Conservation (phyloP, 176 grass and related monocot species). For the Rhipidocladum racemiflorum region DNA sequence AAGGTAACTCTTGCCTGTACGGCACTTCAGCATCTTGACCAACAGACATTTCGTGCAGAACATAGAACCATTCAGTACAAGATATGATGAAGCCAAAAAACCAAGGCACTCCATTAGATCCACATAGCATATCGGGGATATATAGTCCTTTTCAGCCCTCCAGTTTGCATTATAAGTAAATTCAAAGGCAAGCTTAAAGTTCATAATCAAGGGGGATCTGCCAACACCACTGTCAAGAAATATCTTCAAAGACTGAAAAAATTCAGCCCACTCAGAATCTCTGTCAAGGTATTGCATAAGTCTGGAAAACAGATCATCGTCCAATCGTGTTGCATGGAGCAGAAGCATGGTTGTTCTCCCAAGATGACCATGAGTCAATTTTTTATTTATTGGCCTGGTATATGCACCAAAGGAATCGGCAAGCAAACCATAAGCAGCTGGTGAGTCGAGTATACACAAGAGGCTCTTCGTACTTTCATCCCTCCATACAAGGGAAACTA, state of each 20-base stretch:
- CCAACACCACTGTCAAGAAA: constrained; percentile 44
- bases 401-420: constrained; percentile 31
- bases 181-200: constrained; percentile 46
- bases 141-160: constrained; percentile 34
- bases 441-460: constrained; percentile 33
- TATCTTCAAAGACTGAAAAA: constrained; percentile 39
- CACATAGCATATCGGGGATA: constrained; percentile 57
- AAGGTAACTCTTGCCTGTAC: constrained; percentile 44
- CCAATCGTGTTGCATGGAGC: constrained; percentile 38
- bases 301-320: constrained; percentile 21
- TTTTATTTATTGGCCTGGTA: neutral
- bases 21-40: constrained; percentile 48
- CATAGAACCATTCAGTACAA: constrained; percentile 18
- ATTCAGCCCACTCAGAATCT: constrained; percentile 36
- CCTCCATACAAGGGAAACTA: constrained; percentile 34
- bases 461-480: constrained; percentile 28
- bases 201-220: constrained; percentile 26
- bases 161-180: constrained; percentile 31
- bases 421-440: constrained; percentile 31
- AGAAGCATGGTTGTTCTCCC: constrained; percentile 49
- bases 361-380: constrained; percentile 49
- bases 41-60: constrained; percentile 58
- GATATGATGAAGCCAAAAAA: constrained; percentile 46
- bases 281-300: constrained; percentile 16
- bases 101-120: constrained; percentile 59